Conservation (phyloP, 2,329 filamentous ascomycete species). For the Beauveria australis region DNA sequence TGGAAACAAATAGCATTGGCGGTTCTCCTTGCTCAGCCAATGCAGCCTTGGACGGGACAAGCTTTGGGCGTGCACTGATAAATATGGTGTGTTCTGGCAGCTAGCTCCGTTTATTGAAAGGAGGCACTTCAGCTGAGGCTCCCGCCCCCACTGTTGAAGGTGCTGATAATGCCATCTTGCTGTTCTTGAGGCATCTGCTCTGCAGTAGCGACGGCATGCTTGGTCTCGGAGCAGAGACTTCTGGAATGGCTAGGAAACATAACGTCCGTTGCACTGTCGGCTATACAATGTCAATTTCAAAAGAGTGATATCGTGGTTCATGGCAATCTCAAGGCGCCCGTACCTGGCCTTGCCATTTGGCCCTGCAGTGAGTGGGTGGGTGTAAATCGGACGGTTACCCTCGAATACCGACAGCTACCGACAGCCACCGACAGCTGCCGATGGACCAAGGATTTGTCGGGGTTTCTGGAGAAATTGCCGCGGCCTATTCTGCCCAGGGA, state of each 20-base stretch:
- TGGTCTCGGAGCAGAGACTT: not conserved
- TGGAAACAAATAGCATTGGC: not conserved
- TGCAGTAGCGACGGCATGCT: not conserved
- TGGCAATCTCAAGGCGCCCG: not conserved
- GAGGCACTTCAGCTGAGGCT: slow-evolving; percentile 5
- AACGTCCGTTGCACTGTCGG: not conserved
- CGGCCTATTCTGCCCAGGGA: not conserved
- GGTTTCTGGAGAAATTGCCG: not conserved
- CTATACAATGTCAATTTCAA: not conserved
- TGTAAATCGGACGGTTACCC: not conserved
- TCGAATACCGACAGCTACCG: not conserved
- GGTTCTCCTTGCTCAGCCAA: not conserved
- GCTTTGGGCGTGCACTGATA: not conserved
- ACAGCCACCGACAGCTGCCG: not conserved
- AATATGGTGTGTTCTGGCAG: not conserved
- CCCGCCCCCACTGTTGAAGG: not conserved
- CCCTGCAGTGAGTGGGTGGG: not conserved
- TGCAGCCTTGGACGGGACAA: not conserved
- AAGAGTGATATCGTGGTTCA: not conserved
- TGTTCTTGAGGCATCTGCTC: not conserved
- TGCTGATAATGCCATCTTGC: not conserved
- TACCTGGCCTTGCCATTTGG: not conserved
- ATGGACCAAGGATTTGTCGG: not conserved
- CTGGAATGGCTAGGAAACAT: not conserved
- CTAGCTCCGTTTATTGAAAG: not conserved